phyloP scores from a whole-genome alignment of 495 filamentous ascomycete genomes.

The Penicillium paxilli region DNA sequence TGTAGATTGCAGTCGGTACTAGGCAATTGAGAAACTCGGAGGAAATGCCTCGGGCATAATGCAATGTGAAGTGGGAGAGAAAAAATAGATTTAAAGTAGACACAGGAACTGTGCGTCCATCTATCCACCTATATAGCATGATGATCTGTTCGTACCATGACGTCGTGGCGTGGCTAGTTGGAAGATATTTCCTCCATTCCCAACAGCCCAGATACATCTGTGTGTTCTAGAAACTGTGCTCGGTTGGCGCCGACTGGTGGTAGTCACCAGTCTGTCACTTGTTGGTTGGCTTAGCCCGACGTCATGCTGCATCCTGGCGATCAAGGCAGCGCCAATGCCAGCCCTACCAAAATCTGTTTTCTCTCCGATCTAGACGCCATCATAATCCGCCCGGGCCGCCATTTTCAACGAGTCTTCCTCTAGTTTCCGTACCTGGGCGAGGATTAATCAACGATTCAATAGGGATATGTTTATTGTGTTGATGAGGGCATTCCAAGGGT shows the following conservation, averaged over 20 bases:
- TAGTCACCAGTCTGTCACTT: background rate
- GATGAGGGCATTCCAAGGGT: background rate
- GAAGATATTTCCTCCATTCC: background rate
- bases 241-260: background rate
- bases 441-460: too few relatives aligned
- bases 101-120: too few relatives aligned
- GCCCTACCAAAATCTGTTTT: conserved; percentile 5
- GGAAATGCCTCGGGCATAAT: too few relatives aligned
- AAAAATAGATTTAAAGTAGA: too few relatives aligned
- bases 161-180: background rate
- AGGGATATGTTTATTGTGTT: background rate
- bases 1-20: too few relatives aligned
- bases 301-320: conserved; percentile 22
- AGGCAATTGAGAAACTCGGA: too few relatives aligned
- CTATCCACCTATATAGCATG: too few relatives aligned
- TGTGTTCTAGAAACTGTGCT: background rate
- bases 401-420: background rate
- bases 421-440: background rate
- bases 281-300: conserved; percentile 3
- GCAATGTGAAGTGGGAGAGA: too few relatives aligned
- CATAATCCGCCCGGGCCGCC: background rate
- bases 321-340: conserved; percentile 11
- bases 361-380: background rate
- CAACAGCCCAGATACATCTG: background rate
- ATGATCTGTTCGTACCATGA: background rate